Evolutionary conservation across 108 stramenopile species (phyloP), one percentile per base, ranked within the genome.

Genomic region (Conticribra guillardii): DNA sequence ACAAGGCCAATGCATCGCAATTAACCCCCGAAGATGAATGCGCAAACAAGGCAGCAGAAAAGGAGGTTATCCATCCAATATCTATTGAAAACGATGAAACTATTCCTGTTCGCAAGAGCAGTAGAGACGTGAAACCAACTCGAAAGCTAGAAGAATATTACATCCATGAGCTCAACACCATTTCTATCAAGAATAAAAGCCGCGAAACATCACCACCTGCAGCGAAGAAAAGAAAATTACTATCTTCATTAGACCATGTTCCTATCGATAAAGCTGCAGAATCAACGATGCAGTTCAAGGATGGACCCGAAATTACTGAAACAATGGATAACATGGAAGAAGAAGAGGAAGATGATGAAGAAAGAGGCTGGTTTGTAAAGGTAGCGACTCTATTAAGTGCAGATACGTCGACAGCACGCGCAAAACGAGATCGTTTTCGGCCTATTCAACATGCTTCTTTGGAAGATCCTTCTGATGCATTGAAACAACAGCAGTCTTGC

Each of bases 181-280:
- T 41, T 41, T 41, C 37, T 41, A 41, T 11, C 37, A 41, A 11
- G 37, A 41, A 11, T 5, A 54, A 67, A 29, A 67, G 32, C 24
- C 23, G 4, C 11, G 51, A 61, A 29, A 29, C 19, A 60, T 9
- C 56, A 14, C n/a, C 61, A 1, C 30, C 45, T 5, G 31, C 29
- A 27, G 21, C 28, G 15, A 59, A 63, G 62, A 70, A 24, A 29
- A 31, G 22, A 15, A 70, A 63, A 54, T 54, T 52, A 15, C 34
- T 62, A 11, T 58, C 50, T 4, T 33, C 34, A 24, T 45, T 60
- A 17, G 29, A 46, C 7, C 26, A 64, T 31, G 62, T 80, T 23
- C 79, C 79, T 29, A 21, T 75, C n/a, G 79, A 80, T 26, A 64
- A 71, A 31, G 67, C 74, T 58, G 79, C 74, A n/a, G 60, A 50